phyloP scores from a whole-genome alignment of 2,329 filamentous ascomycete species.

The Talaromyces rugulosus region DNA sequence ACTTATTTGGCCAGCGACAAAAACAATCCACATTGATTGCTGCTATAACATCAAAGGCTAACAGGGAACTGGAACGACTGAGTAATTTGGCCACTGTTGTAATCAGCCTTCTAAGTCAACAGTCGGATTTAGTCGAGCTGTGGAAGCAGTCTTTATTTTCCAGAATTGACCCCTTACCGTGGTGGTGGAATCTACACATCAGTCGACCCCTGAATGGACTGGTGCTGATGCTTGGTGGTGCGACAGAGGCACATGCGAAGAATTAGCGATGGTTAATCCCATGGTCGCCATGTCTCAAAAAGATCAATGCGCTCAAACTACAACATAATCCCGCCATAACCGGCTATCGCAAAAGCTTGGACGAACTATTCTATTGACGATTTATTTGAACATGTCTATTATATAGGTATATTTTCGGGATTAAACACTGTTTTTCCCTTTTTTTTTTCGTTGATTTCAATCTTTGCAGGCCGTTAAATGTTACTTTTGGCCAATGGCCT shows the following conservation, averaged over 20 bases:
- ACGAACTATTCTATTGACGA: neutral
- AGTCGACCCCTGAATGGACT: constrained; percentile 47
- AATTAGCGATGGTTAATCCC: neutral
- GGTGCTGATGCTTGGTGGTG: neutral
- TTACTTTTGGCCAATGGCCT: neutral
- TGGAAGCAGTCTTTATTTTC: constrained; percentile 56
- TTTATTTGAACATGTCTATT: neutral
- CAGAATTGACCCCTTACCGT: constrained; percentile 53
- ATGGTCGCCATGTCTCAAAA: neutral
- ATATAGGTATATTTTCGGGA: neutral
- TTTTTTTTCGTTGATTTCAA: neutral
- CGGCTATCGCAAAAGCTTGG: neutral
- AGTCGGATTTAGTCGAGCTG: constrained; percentile 36
- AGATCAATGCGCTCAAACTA: neutral
- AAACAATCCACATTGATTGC: neutral
- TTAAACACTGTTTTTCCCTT: neutral
- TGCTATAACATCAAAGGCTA: constrained; percentile 7
- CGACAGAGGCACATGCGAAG: neutral
- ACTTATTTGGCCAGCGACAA: neutral
- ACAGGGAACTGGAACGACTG: constrained; percentile 14
- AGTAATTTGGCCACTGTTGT: constrained; percentile 19
- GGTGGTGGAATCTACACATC: constrained; percentile 54
- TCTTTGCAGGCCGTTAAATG: neutral
- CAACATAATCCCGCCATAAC: neutral
- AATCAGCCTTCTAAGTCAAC: constrained; percentile 16